Conservation (phyloP, 2,329 filamentous ascomycete species). For the Westerdykella sp. region DNA sequence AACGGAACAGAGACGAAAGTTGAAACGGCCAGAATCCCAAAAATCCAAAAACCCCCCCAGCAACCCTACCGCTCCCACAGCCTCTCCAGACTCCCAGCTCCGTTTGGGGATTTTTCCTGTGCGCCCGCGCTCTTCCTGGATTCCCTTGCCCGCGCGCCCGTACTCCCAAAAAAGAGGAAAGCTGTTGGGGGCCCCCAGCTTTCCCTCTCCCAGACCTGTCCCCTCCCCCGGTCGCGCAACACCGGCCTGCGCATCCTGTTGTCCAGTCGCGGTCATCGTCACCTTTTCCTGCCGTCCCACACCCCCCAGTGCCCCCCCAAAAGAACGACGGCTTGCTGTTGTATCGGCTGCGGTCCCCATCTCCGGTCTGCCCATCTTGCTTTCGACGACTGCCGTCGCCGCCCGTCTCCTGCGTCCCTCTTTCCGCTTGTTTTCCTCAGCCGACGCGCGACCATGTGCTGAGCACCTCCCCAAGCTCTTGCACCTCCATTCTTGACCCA, state of each 20-base stretch:
- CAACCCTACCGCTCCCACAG: no score
- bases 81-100: no score
- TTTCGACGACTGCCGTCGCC: conserved; percentile 19
- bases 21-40: neutral
- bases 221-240: neutral
- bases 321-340: conserved; percentile 2
- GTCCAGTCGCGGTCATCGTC: conserved; percentile 1
- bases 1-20: neutral
- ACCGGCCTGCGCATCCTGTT: conserved; percentile 14
- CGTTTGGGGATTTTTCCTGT: neutral
- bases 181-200: conserved; percentile 14
- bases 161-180: conserved; percentile 1
- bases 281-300: conserved; percentile 3
- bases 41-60: no score
- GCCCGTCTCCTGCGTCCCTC: conserved; percentile 8
- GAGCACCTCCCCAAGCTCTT: conserved; percentile 1
- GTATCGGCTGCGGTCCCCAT: conserved; percentile 17
- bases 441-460: neutral
- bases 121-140: neutral
- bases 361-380: conserved; percentile 32
- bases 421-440: neutral
- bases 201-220: neutral
- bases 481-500: no score
- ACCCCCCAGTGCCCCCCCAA: neutral
- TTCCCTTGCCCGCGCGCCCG: neutral